Evolutionary conservation across 1,139 yeast genomes (phyloP).

Genomic region (Sugiyamaella grinbergsii): DNA sequence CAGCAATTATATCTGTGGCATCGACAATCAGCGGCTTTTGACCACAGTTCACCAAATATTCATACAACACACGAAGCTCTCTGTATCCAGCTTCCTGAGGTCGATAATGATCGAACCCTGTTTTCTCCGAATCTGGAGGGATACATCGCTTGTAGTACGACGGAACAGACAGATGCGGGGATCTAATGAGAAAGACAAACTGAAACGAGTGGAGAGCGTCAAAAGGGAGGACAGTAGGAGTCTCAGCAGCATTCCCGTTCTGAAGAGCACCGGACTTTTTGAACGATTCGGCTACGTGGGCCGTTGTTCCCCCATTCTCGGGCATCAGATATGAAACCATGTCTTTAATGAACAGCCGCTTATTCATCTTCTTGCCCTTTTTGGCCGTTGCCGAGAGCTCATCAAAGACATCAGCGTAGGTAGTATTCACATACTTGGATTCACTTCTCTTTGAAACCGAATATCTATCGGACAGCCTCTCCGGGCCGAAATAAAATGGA

Average conservation of each 20-base stretch:
- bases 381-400: slow-evolving; percentile 20
- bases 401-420: slow-evolving; percentile 29
- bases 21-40: slow-evolving; percentile 35
- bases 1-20: slow-evolving; percentile 32
- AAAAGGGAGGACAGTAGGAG: slow-evolving; percentile 27
- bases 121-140: slow-evolving; percentile 35
- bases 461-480: slow-evolving; percentile 34
- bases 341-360: slow-evolving; percentile 35
- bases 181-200: slow-evolving; percentile 36
- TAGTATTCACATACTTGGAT: slow-evolving; percentile 25
- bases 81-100: slow-evolving; percentile 37
- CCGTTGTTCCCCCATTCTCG: slow-evolving; percentile 24
- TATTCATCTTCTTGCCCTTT: slow-evolving; percentile 13
- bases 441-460: slow-evolving; percentile 24
- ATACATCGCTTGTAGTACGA: slow-evolving; percentile 38
- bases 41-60: slow-evolving; percentile 27
- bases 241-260: not conserved
- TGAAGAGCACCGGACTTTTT: not conserved
- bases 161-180: slow-evolving; percentile 39
- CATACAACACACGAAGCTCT: slow-evolving; percentile 37
- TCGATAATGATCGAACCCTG: slow-evolving; percentile 37
- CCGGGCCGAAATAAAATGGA: slow-evolving; percentile 38
- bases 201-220: slow-evolving; percentile 23
- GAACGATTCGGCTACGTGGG: slow-evolving; percentile 29
- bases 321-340: slow-evolving; percentile 40